Conservation (phyloP, 1,284 basidiomycete species). For the Meripilus lineatus region DNA sequence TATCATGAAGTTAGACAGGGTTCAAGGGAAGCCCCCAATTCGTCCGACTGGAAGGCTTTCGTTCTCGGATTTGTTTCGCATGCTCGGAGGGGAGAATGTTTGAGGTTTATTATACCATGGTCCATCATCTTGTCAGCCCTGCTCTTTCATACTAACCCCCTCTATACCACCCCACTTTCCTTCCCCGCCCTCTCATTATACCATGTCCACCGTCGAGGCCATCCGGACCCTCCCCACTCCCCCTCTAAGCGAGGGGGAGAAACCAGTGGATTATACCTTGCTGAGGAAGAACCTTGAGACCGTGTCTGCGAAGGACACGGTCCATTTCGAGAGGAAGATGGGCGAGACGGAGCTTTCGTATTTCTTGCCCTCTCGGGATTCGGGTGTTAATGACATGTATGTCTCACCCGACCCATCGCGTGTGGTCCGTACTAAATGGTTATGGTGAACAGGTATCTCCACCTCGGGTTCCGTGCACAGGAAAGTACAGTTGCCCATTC, state of each 20-base stretch:
- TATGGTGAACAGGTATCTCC: constrained; percentile 51
- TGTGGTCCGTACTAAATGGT: constrained; percentile 3
- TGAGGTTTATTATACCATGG: too few relatives aligned
- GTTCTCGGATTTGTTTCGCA: too few relatives aligned
- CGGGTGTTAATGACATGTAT: constrained; percentile 81
- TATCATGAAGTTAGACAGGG: too few relatives aligned
- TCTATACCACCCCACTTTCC: too few relatives aligned
- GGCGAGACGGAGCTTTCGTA: constrained; percentile 69
- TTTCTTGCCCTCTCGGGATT: constrained; percentile 65
- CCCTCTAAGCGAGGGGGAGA: constrained; percentile 12
- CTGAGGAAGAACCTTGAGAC: not conserved
- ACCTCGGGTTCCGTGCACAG: constrained; percentile 58
- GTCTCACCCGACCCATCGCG: not conserved
- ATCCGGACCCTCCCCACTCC: constrained; percentile 16
- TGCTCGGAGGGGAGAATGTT: too few relatives aligned
- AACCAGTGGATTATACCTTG: constrained; percentile 2
- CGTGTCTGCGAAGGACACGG: not conserved
- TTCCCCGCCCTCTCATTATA: not conserved
- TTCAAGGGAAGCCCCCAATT: too few relatives aligned
- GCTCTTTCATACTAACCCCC: not conserved
- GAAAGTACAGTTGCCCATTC: constrained; percentile 34
- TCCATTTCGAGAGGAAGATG: constrained; percentile 39
- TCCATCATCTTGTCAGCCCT: not conserved
- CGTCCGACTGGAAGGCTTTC: too few relatives aligned
- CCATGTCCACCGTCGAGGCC: not conserved